Percentiles rank a stretch among this genome's conserved stretches.
phyloP scores from a whole-genome alignment of 2,329 filamentous ascomycete genomes.

The Cytospora leucostoma region DNA sequence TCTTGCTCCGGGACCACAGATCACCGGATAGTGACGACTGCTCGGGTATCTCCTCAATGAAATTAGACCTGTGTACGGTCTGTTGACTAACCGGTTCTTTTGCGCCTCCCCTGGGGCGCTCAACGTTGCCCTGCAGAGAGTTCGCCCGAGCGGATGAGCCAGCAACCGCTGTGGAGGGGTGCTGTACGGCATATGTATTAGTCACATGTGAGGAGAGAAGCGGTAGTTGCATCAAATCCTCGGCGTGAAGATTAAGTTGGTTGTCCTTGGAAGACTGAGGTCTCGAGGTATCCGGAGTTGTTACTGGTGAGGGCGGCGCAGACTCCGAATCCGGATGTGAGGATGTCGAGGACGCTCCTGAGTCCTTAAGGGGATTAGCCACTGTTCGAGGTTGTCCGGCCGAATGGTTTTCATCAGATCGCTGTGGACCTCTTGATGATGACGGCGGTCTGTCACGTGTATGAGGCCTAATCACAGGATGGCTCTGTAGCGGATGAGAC shows the following conservation, averaged over 20 bases:
- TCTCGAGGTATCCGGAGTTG: conserved; percentile 46
- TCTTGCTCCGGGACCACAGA: conserved; percentile 29
- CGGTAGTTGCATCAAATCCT: conserved; percentile 24
- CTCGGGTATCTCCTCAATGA: conserved; percentile 6
- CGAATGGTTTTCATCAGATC: conserved; percentile 4
- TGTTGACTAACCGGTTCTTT: conserved; percentile 5
- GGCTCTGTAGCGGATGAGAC: conserved; percentile 3
- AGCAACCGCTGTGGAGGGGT: conserved; percentile 9
- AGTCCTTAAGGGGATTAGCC: conserved; percentile 36
- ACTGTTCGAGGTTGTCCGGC: conserved; percentile 14
- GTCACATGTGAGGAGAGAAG: conserved; percentile 9
- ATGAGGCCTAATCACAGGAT: background rate
- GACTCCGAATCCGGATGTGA: conserved; percentile 42
- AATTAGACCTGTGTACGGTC: conserved; percentile 7
- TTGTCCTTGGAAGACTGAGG: conserved; percentile 44
- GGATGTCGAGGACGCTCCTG: conserved; percentile 45
- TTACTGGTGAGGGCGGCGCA: conserved; percentile 41
- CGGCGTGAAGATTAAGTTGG: conserved; percentile 28
- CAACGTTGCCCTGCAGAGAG: conserved; percentile 16
- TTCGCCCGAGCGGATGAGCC: conserved; percentile 26
- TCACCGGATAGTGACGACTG: conserved; percentile 16
- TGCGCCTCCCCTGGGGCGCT: conserved; percentile 12
- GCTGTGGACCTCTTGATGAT: background rate
- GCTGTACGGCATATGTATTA: background rate
- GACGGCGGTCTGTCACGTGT: background rate